A percentile compares a stretch with the other conserved stretches of the same genome.
Evolutionary conservation across 805 yeast species (phyloP).

Genomic region (Jamesozyma piceae): DNA sequence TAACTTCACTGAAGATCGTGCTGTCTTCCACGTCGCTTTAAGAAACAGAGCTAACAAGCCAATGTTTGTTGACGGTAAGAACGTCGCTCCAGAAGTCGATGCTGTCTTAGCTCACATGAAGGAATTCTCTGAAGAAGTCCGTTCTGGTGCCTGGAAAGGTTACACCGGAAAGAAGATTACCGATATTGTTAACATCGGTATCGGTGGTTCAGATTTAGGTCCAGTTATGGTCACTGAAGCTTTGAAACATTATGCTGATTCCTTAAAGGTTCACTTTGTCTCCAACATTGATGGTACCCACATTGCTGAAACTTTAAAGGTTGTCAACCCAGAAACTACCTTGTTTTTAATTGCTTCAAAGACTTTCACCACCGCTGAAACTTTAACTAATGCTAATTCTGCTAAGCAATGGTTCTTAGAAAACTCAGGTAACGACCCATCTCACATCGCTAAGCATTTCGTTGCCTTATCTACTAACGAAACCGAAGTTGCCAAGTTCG

Average conservation of each 20-base stretch:
- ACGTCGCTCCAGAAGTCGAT: slow-evolving; percentile 88
- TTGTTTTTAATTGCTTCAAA: slow-evolving; percentile 88
- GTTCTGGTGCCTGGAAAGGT: slow-evolving; percentile 95
- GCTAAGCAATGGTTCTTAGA: slow-evolving; percentile 92
- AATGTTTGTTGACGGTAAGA: slow-evolving; percentile 81
- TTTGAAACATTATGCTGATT: slow-evolving; percentile 75
- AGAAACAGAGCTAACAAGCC: slow-evolving; percentile 83
- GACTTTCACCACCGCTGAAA: slow-evolving; percentile 98
- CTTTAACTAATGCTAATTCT: slow-evolving; percentile 88
- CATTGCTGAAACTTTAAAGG: slow-evolving; percentile 79
- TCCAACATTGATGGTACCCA: slow-evolving; percentile 98
- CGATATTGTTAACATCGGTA: slow-evolving; percentile 94
- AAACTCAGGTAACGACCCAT: slow-evolving; percentile 45
- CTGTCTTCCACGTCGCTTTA: slow-evolving; percentile 93
- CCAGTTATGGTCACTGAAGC: slow-evolving; percentile 99
- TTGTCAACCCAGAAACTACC: slow-evolving; percentile 80
- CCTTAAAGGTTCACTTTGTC: slow-evolving; percentile 79
- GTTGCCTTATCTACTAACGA: slow-evolving; percentile 95
- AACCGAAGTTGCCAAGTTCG: slow-evolving; percentile 82
- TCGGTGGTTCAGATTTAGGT: slow-evolving; percentile 97
- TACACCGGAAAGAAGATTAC: slow-evolving; percentile 91
- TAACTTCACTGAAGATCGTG: slow-evolving; percentile 92
- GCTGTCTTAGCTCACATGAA: slow-evolving; percentile 90
- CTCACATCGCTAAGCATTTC: slow-evolving; percentile 90
- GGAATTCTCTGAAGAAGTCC: slow-evolving; percentile 81